These are phyloP conservation scores for Exserohilum rostratum DNA, from an alignment of 2,329 filamentous ascomycete genomes.

Conservation along the genomic window DNA sequence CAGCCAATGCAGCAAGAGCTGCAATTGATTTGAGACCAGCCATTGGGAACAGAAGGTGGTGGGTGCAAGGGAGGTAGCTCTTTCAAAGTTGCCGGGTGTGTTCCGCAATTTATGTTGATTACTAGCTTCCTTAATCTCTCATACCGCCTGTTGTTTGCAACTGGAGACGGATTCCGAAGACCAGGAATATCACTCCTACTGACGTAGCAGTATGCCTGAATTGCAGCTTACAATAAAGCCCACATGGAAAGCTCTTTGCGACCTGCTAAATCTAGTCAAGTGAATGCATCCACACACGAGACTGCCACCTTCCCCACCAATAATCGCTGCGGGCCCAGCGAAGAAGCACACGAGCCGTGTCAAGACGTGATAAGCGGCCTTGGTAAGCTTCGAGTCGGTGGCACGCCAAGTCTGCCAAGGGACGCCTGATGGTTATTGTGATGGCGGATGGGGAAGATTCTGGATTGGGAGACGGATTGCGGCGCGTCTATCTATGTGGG, in stretches of 20 bases:
- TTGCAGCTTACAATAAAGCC: slow-evolving; percentile 18
- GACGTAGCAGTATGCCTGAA: slow-evolving; percentile 16
- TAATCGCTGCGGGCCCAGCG: slow-evolving; percentile 11
- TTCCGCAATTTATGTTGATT: slow-evolving; percentile 20
- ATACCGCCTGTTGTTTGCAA: not conserved
- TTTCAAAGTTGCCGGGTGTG: slow-evolving; percentile 1
- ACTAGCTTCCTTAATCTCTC: not conserved
- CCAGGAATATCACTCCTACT: slow-evolving; percentile 15
- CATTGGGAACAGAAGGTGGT: slow-evolving; percentile 6
- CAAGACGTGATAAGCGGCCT: slow-evolving; percentile 36
- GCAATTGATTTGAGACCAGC: slow-evolving; percentile 33
- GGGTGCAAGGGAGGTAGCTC: not conserved
- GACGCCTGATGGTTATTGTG: slow-evolving; percentile 16
- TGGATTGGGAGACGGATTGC: slow-evolving; percentile 7
- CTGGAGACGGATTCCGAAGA: slow-evolving; percentile 11
- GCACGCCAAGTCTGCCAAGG: slow-evolving; percentile 17
- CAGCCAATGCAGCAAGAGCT: slow-evolving; percentile 28
- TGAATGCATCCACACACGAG: slow-evolving; percentile 12
- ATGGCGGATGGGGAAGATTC: slow-evolving; percentile 12
- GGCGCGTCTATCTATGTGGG: not conserved
- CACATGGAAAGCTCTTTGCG: slow-evolving; percentile 9
- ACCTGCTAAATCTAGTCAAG: slow-evolving; percentile 29
- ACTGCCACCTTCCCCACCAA: slow-evolving; percentile 17
- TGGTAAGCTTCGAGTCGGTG: slow-evolving; percentile 25
- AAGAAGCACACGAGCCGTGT: slow-evolving; percentile 25